These are phyloP conservation scores for Ogataea haglerorum DNA, from an alignment of 805 yeast genomes.

Conservation along the genomic window DNA sequence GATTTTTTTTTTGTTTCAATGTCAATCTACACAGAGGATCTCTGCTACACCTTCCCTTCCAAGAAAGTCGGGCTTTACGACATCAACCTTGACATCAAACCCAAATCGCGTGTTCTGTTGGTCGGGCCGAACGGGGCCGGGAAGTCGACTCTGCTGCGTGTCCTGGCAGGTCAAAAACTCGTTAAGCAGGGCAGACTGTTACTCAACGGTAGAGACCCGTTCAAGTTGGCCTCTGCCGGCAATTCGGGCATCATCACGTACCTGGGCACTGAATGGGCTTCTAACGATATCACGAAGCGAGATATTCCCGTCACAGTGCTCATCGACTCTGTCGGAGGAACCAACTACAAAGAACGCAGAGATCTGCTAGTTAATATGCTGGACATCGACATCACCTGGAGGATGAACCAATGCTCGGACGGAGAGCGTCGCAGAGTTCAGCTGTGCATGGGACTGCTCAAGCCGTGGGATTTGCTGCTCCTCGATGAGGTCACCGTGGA, in stretches of 20 bases:
- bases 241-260: slow-evolving; percentile 48
- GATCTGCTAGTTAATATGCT: slow-evolving; percentile 70
- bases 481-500: slow-evolving; percentile 97
- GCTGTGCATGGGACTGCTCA: slow-evolving; percentile 84
- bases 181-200: slow-evolving; percentile 66
- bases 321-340: slow-evolving; percentile 81
- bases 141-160: slow-evolving; percentile 79
- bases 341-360: slow-evolving; percentile 65
- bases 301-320: slow-evolving; percentile 85
- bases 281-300: slow-evolving; percentile 81
- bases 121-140: slow-evolving; percentile 98
- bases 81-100: slow-evolving; percentile 57
- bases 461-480: slow-evolving; percentile 86
- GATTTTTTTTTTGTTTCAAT: slow-evolving; percentile 18
- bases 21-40: slow-evolving; percentile 60
- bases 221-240: slow-evolving; percentile 37
- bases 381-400: slow-evolving; percentile 87
- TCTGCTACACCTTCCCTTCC: slow-evolving; percentile 68
- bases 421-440: slow-evolving; percentile 96
- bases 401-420: slow-evolving; percentile 88
- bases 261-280: slow-evolving; percentile 97
- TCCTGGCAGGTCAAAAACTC: slow-evolving; percentile 88
- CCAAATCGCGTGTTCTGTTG: slow-evolving; percentile 72
- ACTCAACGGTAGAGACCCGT: slow-evolving; percentile 88
- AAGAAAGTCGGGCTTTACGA: slow-evolving; percentile 64